These are phyloP conservation scores for Phialophora macrospora DNA, from an alignment of 2,329 filamentous ascomycete species.

Conservation along the genomic window DNA sequence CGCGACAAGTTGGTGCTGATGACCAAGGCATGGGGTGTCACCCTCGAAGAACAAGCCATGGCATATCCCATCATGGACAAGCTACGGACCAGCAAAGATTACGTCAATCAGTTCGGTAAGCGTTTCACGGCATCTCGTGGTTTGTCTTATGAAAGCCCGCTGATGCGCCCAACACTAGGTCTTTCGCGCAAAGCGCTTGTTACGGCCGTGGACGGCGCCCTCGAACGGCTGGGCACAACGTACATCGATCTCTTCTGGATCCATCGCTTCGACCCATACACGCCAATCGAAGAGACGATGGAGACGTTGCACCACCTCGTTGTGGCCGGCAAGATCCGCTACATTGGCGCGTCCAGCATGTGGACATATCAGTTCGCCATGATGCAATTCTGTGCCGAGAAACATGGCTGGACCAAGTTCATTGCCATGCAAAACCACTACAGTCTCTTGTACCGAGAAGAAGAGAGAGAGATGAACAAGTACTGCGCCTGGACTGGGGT, in stretches of 20 bases:
- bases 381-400: slow-evolving; percentile 56
- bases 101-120: slow-evolving; percentile 7
- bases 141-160: too few species aligned
- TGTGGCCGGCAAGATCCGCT: slow-evolving; percentile 3
- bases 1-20: slow-evolving; percentile 62
- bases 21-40: slow-evolving; percentile 50
- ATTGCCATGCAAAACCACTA: slow-evolving; percentile 59
- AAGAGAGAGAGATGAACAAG: slow-evolving; percentile 49
- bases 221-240: slow-evolving; percentile 50
- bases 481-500: not conserved
- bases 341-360: slow-evolving; percentile 42
- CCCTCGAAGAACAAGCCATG: slow-evolving; percentile 38
- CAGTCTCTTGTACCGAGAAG: slow-evolving; percentile 56
- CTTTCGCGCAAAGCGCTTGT: slow-evolving; percentile 65
- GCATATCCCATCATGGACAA: slow-evolving; percentile 48
- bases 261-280: slow-evolving; percentile 57
- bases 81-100: slow-evolving; percentile 20
- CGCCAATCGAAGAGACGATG: slow-evolving; percentile 55
- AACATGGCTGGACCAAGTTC: slow-evolving; percentile 57
- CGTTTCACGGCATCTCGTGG: too few species aligned
- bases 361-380: slow-evolving; percentile 45
- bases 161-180: slow-evolving; percentile 13
- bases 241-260: slow-evolving; percentile 53
- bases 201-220: slow-evolving; percentile 59
- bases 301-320: slow-evolving; percentile 43